Conservation (phyloP, 208 protist genomes). For the Leishmania amazonensis region DNA sequence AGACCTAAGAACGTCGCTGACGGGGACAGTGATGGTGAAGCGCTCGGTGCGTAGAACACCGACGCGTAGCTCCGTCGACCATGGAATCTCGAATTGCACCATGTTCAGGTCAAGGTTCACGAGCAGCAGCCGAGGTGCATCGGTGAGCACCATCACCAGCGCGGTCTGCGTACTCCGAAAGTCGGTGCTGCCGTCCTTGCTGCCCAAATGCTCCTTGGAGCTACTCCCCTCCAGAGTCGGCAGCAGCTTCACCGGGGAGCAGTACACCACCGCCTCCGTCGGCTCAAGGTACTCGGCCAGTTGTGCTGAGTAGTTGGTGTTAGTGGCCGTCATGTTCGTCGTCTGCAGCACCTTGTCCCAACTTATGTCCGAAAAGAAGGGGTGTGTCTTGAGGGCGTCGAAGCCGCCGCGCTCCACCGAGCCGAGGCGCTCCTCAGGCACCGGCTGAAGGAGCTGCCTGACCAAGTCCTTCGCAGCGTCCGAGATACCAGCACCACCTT, state of each 20-base stretch:
- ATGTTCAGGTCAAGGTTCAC: constrained; percentile 35
- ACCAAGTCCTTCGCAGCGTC: constrained; percentile 74
- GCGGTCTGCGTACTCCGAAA: background rate
- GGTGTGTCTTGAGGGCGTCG: constrained; percentile 73
- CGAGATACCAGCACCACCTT: constrained; percentile 36
- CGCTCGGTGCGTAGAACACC: constrained; percentile 25
- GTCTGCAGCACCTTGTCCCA: constrained; percentile 56
- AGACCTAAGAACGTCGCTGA: background rate
- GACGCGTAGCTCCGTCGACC: constrained; percentile 42
- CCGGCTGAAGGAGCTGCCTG: constrained; percentile 61
- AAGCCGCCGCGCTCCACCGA: constrained; percentile 73
- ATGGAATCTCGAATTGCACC: constrained; percentile 38
- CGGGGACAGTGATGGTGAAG: constrained; percentile 29
- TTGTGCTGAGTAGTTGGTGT: constrained; percentile 49
- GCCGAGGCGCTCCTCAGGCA: constrained; percentile 76
- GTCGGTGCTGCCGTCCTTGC: background rate
- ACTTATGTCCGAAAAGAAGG: constrained; percentile 82
- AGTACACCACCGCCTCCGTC: constrained; percentile 61
- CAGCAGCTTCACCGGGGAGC: constrained; percentile 39
- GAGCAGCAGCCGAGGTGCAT: constrained; percentile 65
- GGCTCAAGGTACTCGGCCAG: constrained; percentile 39
- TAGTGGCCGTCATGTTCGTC: constrained; percentile 46
- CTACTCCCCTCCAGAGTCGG: constrained; percentile 7
- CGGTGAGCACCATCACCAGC: constrained; percentile 67
- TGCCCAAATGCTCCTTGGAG: background rate